Evolutionary conservation across 495 filamentous ascomycete genomes (phyloP).

Genomic region (Bathelium albidoporum): DNA sequence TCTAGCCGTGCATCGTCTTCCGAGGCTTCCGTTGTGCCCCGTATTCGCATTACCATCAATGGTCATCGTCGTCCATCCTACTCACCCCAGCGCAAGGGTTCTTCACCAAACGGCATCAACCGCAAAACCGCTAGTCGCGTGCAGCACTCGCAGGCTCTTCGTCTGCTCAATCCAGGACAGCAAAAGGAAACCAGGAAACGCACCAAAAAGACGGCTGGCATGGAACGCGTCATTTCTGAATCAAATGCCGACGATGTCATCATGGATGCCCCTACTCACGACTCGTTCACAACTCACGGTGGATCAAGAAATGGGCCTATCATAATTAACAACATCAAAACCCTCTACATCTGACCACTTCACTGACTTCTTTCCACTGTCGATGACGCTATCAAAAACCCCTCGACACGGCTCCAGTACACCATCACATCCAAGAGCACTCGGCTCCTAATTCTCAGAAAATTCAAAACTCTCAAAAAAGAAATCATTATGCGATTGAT

Average conservation of each 20-base stretch:
- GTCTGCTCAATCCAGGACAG: slow-evolving; percentile 24
- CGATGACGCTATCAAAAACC: not conserved
- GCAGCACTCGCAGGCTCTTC: not conserved
- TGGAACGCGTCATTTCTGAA: slow-evolving; percentile 26
- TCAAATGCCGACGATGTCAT: not conserved
- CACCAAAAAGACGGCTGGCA: slow-evolving; percentile 38
- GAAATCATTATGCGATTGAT: not conserved
- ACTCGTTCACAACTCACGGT: not conserved
- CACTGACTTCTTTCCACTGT: not conserved
- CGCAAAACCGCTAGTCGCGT: not conserved
- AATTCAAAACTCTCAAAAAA: not conserved
- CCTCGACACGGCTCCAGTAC: not conserved
- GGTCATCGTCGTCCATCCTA: not conserved
- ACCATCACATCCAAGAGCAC: not conserved
- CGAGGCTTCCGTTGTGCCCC: not conserved
- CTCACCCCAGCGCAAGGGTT: not conserved
- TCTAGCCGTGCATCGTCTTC: not conserved
- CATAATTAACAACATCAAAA: slow-evolving; percentile 8
- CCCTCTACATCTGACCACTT: slow-evolving; percentile 22
- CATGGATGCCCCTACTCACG: not conserved
- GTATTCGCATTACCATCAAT: not conserved
- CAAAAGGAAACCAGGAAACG: slow-evolving; percentile 32
- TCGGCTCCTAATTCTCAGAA: not conserved
- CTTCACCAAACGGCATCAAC: not conserved
- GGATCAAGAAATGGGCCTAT: too few relatives aligned